Evolutionary conservation across 1,284 basidiomycete genomes (phyloP).

Genomic region (Vanrija pseudolonga): DNA sequence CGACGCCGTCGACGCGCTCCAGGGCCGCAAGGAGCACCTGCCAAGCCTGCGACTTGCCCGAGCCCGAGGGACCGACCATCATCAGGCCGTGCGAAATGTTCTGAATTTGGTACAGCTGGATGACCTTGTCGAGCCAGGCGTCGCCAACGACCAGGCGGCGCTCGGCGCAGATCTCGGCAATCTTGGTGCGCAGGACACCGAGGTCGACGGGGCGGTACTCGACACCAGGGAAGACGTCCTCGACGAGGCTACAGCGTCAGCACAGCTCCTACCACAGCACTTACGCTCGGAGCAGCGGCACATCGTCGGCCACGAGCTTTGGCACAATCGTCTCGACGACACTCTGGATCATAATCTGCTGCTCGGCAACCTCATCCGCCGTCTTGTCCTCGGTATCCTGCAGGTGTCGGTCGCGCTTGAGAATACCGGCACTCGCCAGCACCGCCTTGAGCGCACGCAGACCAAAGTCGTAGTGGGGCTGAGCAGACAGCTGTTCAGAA

Average conservation of each 20-base stretch:
- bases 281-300: slow-evolving; percentile 84
- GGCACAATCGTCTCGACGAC: slow-evolving; percentile 99
- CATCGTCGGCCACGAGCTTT: slow-evolving; percentile 95
- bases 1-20: slow-evolving; percentile 83
- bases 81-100: slow-evolving; percentile 99
- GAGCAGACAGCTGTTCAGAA: slow-evolving; percentile 90
- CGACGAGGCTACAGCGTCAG: slow-evolving; percentile 64
- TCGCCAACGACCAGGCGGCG: slow-evolving; percentile 79
- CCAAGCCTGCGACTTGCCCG: slow-evolving; percentile 97
- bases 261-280: slow-evolving; percentile 22
- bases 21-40: slow-evolving; percentile 86
- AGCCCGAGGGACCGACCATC: slow-evolving; percentile 98
- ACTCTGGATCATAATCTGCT: slow-evolving; percentile 97
- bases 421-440: slow-evolving; percentile 90
- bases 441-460: slow-evolving; percentile 96
- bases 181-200: slow-evolving; percentile 75
- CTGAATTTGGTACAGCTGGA: slow-evolving; percentile 98
- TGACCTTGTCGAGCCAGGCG: slow-evolving; percentile 90
- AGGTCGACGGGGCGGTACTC: slow-evolving; percentile 87
- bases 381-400: slow-evolving; percentile 28
- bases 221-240: slow-evolving; percentile 96
- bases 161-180: slow-evolving; percentile 81
- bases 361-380: slow-evolving; percentile 71
- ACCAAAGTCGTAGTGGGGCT: slow-evolving; percentile 99
- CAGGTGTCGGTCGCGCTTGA: slow-evolving; percentile 84